Percentiles rank a stretch among this genome's conserved stretches.
These are phyloP conservation scores for Pichia cabralensis DNA, from an alignment of 805 yeast genomes.

Conservation along the genomic window DNA sequence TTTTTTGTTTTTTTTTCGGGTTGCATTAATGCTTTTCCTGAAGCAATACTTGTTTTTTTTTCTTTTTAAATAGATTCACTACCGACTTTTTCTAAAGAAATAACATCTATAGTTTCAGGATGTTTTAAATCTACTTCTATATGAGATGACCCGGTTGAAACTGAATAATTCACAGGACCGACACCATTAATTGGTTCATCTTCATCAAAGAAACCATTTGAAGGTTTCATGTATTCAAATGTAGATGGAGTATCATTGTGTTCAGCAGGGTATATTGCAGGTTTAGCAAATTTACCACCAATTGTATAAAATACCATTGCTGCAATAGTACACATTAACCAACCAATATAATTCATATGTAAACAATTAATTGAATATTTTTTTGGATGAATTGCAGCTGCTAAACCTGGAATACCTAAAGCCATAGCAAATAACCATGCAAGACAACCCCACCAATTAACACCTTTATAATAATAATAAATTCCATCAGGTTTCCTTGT, in stretches of 20 bases:
- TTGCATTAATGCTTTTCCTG: too few species aligned
- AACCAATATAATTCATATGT: constrained; percentile 18
- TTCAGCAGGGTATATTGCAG: constrained; percentile 14
- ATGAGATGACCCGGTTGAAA: not conserved
- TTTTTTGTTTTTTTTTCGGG: too few species aligned
- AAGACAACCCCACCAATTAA: constrained; percentile 12
- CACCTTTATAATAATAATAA: constrained; percentile 25
- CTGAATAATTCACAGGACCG: constrained; percentile 3
- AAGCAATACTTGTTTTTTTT: not conserved
- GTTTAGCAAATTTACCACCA: constrained; percentile 13
- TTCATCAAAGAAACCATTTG: constrained; percentile 19
- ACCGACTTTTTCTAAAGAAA: not conserved
- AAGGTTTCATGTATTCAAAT: constrained; percentile 15
- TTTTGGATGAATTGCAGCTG: constrained; percentile 17
- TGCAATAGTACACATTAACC: constrained; percentile 16
- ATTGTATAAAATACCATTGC: constrained; percentile 11
- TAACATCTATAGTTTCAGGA: not conserved
- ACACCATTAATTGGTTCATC: constrained; percentile 19
- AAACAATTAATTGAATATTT: constrained; percentile 11
- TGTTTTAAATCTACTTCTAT: constrained; percentile 1
- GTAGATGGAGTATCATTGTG: constrained; percentile 16
- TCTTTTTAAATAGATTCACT: too few species aligned
- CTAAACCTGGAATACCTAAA: constrained; percentile 22
- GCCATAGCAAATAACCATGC: constrained; percentile 11
- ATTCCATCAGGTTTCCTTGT: constrained; percentile 19